Evolutionary conservation across 2,329 filamentous ascomycete species (phyloP), one percentile per base, ranked within the genome.

Genomic region (Pseudogymnoascus sp.): DNA sequence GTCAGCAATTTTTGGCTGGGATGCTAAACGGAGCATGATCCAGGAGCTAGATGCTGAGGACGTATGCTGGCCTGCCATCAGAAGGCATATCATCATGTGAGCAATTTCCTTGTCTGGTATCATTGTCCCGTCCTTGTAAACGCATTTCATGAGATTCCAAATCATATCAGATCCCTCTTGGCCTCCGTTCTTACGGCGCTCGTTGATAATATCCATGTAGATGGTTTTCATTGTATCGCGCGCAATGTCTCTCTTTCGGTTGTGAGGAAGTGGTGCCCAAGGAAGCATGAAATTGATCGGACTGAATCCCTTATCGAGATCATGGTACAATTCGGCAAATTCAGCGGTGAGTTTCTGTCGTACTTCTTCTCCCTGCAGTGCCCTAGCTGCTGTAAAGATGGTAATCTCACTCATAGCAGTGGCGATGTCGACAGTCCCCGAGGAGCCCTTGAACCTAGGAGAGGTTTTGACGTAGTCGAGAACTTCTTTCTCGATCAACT

Each of bases 11-110:
- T 92, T 80, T 10, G 91, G 90, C 69, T 88, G 82, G 64, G 87
- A 83, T 25, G 91, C 90, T 39, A 96, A 84, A 66, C 87, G 88
- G 40, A 95, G 82, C 73, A 94, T 82, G 70, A 95, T 92, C 90
- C 91, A 95, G 39, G 90, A 84, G 69, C 85, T 87, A 39, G 89
- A 92, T 15, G 90, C 91, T 3, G 90, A 90, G 1, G 90, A 93
- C 1, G 89, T 92, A 78, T 96, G 91, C 73, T 96, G 91, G 62
- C 91, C 91, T 63, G 90, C 91, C 90, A 96, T 95, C 65, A 96
- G 84, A 18, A 96, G 82, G 90, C 90, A 74, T 21, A 96, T 96
- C 89, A 96, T 93, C 84, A 95, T 93, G 76, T 94, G 88, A 21
- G 91, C 90, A 63, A 95, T 83, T 74, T 96, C 90, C 69, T 87